A percentile compares a stretch with the other conserved stretches of the same genome.
Evolutionary conservation across 2,329 filamentous ascomycete species (phyloP).

Genomic region (Xylariaceae sp.): DNA sequence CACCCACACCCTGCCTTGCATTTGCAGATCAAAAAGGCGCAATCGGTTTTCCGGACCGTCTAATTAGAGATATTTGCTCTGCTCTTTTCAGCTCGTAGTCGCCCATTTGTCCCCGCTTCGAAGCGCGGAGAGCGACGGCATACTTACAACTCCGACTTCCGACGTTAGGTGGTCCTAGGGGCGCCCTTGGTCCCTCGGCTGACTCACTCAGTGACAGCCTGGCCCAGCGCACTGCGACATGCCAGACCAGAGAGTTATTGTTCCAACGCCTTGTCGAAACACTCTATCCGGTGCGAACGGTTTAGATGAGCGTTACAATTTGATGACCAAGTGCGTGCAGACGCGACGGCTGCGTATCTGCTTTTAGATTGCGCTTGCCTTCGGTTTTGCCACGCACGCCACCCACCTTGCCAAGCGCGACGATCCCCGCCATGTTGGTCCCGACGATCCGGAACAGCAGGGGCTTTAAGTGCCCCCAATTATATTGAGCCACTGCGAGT

Average conservation of each 20-base stretch:
- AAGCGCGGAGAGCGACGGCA: not conserved
- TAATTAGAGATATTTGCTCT: not conserved
- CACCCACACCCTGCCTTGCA: not conserved
- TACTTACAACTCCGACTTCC: not conserved
- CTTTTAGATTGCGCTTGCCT: not conserved
- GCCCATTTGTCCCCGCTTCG: not conserved
- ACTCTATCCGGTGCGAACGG: not conserved
- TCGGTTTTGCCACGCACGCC: not conserved
- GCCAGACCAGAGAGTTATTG: not conserved
- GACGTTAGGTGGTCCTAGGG: not conserved
- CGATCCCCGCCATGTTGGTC: not conserved
- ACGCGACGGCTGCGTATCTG: not conserved
- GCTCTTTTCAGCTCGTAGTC: not conserved
- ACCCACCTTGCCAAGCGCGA: not conserved
- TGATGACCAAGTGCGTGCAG: not conserved
- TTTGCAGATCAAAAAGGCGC: not conserved
- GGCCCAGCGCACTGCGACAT: not conserved
- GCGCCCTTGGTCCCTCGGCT: not conserved
- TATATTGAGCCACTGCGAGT: not conserved
- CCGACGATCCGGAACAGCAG: constrained; percentile 7
- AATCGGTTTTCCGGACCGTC: not conserved
- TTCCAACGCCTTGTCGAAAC: not conserved
- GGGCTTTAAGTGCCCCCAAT: constrained; percentile 4
- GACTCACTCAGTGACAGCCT: not conserved
- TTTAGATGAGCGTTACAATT: not conserved